These are phyloP conservation scores for Neurospora hispaniola DNA, from an alignment of 495 filamentous ascomycete species.

Conservation along the genomic window DNA sequence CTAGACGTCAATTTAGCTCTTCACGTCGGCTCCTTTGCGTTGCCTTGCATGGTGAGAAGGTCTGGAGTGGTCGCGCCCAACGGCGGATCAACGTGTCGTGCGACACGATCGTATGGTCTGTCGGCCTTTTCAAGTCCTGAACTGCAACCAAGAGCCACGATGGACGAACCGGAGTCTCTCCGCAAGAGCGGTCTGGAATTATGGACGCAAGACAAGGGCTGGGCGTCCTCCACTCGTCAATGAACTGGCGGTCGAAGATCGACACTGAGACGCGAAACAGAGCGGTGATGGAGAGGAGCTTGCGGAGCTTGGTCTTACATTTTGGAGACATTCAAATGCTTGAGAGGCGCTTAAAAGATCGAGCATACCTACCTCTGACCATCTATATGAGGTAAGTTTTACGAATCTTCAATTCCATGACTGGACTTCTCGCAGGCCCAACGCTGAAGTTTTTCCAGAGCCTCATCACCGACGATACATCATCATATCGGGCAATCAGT, in stretches of 20 bases:
- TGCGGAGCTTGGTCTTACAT: not conserved
- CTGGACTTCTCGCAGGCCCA: not conserved
- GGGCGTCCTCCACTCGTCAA: not conserved
- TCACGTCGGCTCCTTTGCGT: not conserved
- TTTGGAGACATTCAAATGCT: not conserved
- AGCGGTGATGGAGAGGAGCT: not conserved
- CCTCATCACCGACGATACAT: not conserved
- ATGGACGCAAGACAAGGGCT: not conserved
- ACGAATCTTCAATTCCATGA: not conserved
- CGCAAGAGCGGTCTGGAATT: not conserved
- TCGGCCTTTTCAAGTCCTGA: not conserved
- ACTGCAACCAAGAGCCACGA: not conserved
- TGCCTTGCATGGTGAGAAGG: not conserved
- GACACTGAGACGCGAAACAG: not conserved
- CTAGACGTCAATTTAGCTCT: not conserved
- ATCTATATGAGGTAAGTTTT: not conserved
- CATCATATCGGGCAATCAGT: not conserved
- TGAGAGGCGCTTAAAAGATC: not conserved
- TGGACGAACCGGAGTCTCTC: not conserved
- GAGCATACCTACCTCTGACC: not conserved
- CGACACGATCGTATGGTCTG: not conserved
- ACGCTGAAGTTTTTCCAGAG: not conserved
- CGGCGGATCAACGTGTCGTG: not conserved
- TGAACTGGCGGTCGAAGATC: not conserved
- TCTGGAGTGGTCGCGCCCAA: not conserved